Evolutionary conservation across 176 grass and related monocot species (phyloP).

Genomic region (Rhipidocladum racemiflorum): DNA sequence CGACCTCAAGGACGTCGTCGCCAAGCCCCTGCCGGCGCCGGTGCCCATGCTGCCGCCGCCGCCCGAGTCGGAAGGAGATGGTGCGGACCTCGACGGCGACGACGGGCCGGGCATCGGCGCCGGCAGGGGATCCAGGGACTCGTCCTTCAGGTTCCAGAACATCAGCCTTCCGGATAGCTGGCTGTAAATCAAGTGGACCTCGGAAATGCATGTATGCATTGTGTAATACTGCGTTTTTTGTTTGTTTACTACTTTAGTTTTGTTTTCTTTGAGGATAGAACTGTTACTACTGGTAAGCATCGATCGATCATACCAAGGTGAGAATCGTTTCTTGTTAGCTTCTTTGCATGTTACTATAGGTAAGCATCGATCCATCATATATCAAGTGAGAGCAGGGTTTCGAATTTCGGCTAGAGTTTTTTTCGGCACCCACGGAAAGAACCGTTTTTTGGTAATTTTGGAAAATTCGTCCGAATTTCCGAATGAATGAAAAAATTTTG

Average conservation of each 20-base stretch:
- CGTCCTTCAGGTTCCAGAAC: constrained; percentile 78
- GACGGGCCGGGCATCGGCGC: constrained; percentile 30
- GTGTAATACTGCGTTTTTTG: background rate
- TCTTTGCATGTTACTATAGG: no score
- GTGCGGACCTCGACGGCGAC: background rate
- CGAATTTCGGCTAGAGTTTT: no score
- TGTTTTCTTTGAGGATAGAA: no score
- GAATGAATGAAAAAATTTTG: no score
- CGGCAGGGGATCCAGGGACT: constrained; percentile 38
- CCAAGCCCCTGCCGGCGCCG: constrained; percentile 20
- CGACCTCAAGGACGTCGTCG: background rate
- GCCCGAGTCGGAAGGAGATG: background rate
- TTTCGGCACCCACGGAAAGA: no score
- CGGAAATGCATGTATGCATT: background rate
- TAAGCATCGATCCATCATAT: no score
- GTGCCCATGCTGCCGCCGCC: constrained; percentile 19
- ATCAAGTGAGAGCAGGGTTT: no score
- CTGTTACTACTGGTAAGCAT: no score
- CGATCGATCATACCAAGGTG: no score
- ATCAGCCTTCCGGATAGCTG: constrained; percentile 80
- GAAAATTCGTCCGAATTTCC: no score
- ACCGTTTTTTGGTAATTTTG: no score
- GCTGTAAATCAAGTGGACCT: constrained; percentile 33
- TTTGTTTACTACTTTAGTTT: background rate
- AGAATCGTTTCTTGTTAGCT: no score